Percentiles rank a stretch among this genome's conserved stretches.
Evolutionary conservation across 108 stramenopile genomes (phyloP).

Genomic region (Fragilaria radians): DNA sequence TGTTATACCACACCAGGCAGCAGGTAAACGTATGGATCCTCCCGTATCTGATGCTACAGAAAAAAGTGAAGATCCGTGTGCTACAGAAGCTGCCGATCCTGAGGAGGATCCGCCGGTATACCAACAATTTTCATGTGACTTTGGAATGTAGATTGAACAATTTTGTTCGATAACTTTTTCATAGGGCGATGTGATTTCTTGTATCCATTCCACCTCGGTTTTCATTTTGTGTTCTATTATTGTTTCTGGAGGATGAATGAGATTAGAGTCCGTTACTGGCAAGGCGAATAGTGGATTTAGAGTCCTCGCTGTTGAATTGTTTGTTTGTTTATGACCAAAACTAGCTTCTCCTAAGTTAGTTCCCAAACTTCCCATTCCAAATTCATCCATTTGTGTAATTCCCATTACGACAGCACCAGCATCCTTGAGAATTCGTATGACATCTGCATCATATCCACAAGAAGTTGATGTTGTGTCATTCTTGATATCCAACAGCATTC

Average conservation of each 20-base stretch:
- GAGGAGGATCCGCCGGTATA: conserved; percentile 86
- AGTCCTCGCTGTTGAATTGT: conserved; percentile 1
- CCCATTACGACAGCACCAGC: conserved; percentile 85
- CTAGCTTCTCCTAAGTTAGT: conserved; percentile 28
- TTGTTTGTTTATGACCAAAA: too few species aligned
- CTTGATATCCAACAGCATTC: conserved; percentile 55
- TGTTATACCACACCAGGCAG: conserved; percentile 90
- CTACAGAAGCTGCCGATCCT: conserved; percentile 90
- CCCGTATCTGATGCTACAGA: conserved; percentile 97
- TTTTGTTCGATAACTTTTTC: conserved; percentile 14
- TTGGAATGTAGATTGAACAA: conserved; percentile 7
- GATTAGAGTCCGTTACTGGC: not conserved
- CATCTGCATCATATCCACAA: conserved; percentile 78
- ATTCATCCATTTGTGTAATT: conserved; percentile 95
- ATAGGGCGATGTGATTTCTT: conserved; percentile 9
- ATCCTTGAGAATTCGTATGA: conserved; percentile 51
- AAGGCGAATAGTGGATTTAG: conserved; percentile 3
- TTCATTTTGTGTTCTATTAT: not conserved
- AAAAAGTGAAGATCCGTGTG: conserved; percentile 71
- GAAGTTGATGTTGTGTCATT: conserved; percentile 8
- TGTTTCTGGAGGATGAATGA: conserved; percentile 8
- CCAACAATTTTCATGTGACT: conserved; percentile 6
- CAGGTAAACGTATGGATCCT: conserved; percentile 92
- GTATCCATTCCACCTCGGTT: conserved; percentile 16
- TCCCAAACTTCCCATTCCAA: conserved; percentile 93